Conservation (phyloP, 2,329 filamentous ascomycete species). For the Ilyonectria destructans region DNA sequence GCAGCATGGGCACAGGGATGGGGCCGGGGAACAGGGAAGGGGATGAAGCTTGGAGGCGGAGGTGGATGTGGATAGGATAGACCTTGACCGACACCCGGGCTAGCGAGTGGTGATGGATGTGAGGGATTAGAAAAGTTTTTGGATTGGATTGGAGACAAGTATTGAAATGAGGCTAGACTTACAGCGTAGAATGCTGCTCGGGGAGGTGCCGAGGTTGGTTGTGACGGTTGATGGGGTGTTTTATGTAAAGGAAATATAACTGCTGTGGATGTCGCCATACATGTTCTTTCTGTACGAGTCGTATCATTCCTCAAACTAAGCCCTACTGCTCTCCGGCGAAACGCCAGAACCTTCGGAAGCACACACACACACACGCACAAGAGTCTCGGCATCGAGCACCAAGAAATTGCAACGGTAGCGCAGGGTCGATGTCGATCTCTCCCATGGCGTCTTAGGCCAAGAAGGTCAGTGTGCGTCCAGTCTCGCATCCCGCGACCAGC, state of each 20-base stretch:
- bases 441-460: not conserved
- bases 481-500: too few species aligned
- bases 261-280: too few species aligned
- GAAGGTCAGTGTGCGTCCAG: too few species aligned
- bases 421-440: conserved; percentile 3
- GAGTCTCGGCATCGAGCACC: not conserved
- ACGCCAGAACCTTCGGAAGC: not conserved
- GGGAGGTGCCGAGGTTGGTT: not conserved
- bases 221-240: not conserved
- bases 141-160: not conserved
- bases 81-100: not conserved
- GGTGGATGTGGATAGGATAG: not conserved
- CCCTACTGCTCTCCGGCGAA: not conserved
- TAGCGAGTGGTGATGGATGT: not conserved
- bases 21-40: not conserved
- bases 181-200: not conserved
- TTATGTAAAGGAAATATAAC: not conserved
- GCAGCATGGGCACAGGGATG: not conserved
- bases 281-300: not conserved
- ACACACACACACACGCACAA: not conserved
- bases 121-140: not conserved
- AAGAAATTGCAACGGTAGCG: not conserved
- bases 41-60: not conserved
- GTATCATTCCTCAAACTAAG: not conserved
- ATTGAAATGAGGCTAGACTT: not conserved